Conservation (phyloP, 129 eudicot genomes). For the Mikania micrantha region DNA sequence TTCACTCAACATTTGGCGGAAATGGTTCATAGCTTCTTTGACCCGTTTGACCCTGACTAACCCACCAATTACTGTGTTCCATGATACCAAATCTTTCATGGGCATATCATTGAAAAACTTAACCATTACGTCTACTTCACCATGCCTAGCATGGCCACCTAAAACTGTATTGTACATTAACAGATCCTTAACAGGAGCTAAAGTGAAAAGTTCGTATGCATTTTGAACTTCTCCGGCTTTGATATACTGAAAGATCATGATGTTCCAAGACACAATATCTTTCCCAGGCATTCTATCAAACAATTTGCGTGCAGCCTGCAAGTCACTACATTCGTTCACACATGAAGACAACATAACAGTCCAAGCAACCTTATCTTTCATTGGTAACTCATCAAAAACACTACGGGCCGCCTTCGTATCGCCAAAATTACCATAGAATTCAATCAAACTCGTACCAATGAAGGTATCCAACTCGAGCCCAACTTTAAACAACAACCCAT, state of each 20-base stretch:
- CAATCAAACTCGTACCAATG: conserved; percentile 37
- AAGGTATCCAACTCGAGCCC: conserved; percentile 39
- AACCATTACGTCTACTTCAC: conserved; percentile 10
- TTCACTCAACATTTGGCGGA: conserved; percentile 28
- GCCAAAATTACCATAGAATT: conserved; percentile 41
- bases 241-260: conserved; percentile 42
- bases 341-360: conserved; percentile 37
- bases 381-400: conserved; percentile 43
- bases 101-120: conserved; percentile 23
- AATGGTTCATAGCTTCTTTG: conserved; percentile 35
- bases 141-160: conserved; percentile 32
- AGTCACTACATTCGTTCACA: conserved; percentile 15
- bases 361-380: conserved; percentile 46
- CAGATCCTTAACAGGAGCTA: conserved; percentile 25
- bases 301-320: conserved; percentile 18
- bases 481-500: conserved; percentile 32
- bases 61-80: conserved; percentile 48
- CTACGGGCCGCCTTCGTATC: conserved; percentile 21
- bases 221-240: conserved; percentile 21
- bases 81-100: conserved; percentile 42
- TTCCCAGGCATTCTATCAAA: conserved; percentile 28
- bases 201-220: conserved; percentile 20
- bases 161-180: conserved; percentile 32
- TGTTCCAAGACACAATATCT: conserved; percentile 43
- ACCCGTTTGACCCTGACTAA: conserved; percentile 19